Conservation (phyloP, 192 early-diverging fungal genomes). For the Coemansia reversa region DNA sequence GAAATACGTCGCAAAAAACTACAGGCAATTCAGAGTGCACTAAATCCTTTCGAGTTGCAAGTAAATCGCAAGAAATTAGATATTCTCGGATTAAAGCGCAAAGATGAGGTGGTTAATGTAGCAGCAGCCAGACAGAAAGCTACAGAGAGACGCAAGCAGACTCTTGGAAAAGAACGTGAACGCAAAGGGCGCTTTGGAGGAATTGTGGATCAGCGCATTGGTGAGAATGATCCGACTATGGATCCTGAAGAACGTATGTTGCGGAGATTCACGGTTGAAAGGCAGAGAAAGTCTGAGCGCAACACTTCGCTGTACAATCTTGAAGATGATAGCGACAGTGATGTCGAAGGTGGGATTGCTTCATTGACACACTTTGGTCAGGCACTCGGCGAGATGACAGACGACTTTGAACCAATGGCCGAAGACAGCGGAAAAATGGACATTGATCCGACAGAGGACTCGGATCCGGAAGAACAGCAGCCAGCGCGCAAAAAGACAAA, state of each 20-base stretch:
- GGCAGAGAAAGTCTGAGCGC: constrained; percentile 54
- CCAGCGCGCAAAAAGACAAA: constrained; percentile 72
- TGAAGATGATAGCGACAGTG: constrained; percentile 70
- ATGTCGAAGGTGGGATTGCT: constrained; percentile 56
- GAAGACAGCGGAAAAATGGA: constrained; percentile 48
- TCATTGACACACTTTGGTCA: constrained; percentile 94
- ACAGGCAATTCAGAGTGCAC: constrained; percentile 39
- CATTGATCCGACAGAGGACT: constrained; percentile 37
- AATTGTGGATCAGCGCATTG: constrained; percentile 91
- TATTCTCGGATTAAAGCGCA: constrained; percentile 78
- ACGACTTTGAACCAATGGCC: constrained; percentile 75
- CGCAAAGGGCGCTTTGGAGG: constrained; percentile 68
- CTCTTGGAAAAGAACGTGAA: constrained; percentile 74
- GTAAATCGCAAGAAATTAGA: constrained; percentile 77
- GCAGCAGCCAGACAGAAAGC: constrained; percentile 76
- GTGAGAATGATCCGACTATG: constrained; percentile 83
- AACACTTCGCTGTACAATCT: constrained; percentile 71
- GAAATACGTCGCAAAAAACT: constrained; percentile 40
- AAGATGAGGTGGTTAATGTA: constrained; percentile 81
- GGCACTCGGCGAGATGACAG: constrained; percentile 72
- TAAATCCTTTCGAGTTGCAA: constrained; percentile 93
- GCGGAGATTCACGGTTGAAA: constrained; percentile 87
- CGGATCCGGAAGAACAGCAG: constrained; percentile 13
- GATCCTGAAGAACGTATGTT: constrained; percentile 96
- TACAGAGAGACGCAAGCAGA: constrained; percentile 84